A percentile compares a stretch with the other conserved stretches of the same genome.
Conservation (phyloP, 2,329 filamentous ascomycete genomes). For the Xylaria sp. region DNA sequence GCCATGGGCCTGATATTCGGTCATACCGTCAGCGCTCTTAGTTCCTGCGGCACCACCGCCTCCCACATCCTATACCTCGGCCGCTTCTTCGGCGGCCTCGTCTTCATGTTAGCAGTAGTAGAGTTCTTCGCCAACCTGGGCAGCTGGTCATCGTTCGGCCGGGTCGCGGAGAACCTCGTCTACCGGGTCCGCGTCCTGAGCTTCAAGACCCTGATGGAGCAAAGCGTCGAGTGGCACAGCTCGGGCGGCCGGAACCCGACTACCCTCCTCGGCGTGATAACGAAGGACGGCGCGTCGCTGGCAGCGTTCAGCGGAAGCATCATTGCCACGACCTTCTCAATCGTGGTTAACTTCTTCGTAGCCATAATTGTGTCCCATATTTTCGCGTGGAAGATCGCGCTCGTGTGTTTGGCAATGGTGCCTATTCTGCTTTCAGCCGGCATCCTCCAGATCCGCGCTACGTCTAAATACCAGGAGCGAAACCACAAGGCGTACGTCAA, state of each 20-base stretch:
- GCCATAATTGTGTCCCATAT: conserved; percentile 58
- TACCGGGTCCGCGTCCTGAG: conserved; percentile 59
- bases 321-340: conserved; percentile 56
- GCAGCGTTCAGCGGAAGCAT: conserved; percentile 60
- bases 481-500: conserved; percentile 55
- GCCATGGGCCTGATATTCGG: conserved; percentile 63
- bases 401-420: conserved; percentile 42
- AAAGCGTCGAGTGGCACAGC: conserved; percentile 63
- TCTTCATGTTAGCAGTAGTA: conserved; percentile 62
- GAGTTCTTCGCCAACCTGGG: conserved; percentile 62
- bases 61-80: conserved; percentile 52
- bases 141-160: conserved; percentile 59
- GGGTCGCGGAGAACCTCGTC: conserved; percentile 58
- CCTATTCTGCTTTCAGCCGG: conserved; percentile 56
- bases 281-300: conserved; percentile 56
- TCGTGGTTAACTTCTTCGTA: conserved; percentile 55
- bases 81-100: conserved; percentile 58
- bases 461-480: conserved; percentile 52
- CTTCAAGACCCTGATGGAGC: conserved; percentile 58
- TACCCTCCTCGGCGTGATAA: conserved; percentile 56
- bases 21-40: conserved; percentile 60
- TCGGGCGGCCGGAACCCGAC: conserved; percentile 53
- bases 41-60: conserved; percentile 51
- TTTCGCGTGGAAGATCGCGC: conserved; percentile 61
- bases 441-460: conserved; percentile 55